phyloP scores from a whole-genome alignment of 148 eudicot species.

The Polygonum maritimum region DNA sequence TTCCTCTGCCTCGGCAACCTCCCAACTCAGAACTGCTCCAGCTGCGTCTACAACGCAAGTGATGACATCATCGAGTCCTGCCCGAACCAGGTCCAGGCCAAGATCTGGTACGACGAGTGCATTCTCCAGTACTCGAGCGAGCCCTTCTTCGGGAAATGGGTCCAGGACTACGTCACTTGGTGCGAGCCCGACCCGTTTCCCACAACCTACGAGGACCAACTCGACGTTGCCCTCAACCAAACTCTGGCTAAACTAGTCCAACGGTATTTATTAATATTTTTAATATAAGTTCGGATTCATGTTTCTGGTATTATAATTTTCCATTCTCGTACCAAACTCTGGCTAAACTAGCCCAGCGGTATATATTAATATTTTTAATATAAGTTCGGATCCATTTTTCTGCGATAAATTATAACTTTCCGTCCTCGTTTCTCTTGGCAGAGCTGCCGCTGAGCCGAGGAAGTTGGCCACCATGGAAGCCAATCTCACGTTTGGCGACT shows the following conservation, averaged over 20 bases:
- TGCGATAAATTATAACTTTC: too few relatives aligned
- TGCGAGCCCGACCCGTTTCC: neutral
- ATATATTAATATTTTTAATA: too few relatives aligned
- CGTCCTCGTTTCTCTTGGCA: too few relatives aligned
- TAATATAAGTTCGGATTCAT: too few relatives aligned
- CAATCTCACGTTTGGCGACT: neutral
- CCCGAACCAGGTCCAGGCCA: neutral
- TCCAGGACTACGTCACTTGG: neutral
- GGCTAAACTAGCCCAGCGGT: too few relatives aligned
- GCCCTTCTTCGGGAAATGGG: neutral
- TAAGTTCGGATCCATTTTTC: too few relatives aligned
- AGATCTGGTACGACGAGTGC: neutral
- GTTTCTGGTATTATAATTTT: too few relatives aligned
- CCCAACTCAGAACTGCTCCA: neutral
- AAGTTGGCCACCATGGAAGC: constrained; percentile 1
- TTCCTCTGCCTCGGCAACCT: neutral
- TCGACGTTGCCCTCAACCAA: neutral
- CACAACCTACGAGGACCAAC: neutral
- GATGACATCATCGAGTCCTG: neutral
- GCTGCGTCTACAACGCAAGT: neutral
- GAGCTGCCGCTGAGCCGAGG: neutral
- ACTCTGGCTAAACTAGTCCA: neutral
- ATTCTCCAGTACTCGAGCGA: neutral
- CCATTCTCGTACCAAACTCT: too few relatives aligned
- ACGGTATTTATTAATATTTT: too few relatives aligned